Base-by-base conservation (phyloP, 2,329 filamentous ascomycete genomes). In the Beauveria caledonica region DNA sequence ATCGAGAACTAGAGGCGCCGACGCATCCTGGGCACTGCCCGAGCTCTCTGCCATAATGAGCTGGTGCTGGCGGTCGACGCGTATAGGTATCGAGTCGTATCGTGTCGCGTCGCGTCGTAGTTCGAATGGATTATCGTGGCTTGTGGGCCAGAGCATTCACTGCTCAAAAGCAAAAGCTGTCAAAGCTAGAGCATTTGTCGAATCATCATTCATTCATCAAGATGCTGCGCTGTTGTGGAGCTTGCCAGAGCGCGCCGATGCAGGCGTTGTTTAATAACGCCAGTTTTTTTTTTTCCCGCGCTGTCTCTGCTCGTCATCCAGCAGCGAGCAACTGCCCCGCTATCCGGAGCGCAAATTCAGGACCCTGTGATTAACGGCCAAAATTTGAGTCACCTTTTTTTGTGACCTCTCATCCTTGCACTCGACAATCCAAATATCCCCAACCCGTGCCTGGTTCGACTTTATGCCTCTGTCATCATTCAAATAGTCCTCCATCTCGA, bases 251-350 rank as follows among this genome's bases (percentile, higher is more conserved):
- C 53, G 23, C 55, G 44, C 55, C 55, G 45, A 50, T 25, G 33
- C 55, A 49, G 55, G 44, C 27, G 13, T 19, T 36, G n/a, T 19
- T 57, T 27, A n/a, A 57, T 27, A n/a, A 57, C 23, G 27, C 54
- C 53, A 17, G n/a, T 13, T 3, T 49, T 19, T 58, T 58, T 58
- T 58, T 62, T 62, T 49, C 11, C n/a, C 2, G 6, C 8, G 40
- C 15, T n/a, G 2, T 58, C 25, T 48, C n/a, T 17, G 50, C 33
- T 54, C 53, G 42, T 56, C 53, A 56, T 56, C 44, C 53, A 56
- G 13, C 10, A 23, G 27, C 23, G 44, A 23, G 36, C 27, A 23
- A 25, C 21, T 62, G 68, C 67, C 67, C 68, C 66, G 68, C 68
- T 63, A 65, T 68, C 64, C 63, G 63, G 54, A 53, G 23, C 25